phyloP scores from a whole-genome alignment of 768 basidiomycete species.

The Tulasnella sp. region DNA sequence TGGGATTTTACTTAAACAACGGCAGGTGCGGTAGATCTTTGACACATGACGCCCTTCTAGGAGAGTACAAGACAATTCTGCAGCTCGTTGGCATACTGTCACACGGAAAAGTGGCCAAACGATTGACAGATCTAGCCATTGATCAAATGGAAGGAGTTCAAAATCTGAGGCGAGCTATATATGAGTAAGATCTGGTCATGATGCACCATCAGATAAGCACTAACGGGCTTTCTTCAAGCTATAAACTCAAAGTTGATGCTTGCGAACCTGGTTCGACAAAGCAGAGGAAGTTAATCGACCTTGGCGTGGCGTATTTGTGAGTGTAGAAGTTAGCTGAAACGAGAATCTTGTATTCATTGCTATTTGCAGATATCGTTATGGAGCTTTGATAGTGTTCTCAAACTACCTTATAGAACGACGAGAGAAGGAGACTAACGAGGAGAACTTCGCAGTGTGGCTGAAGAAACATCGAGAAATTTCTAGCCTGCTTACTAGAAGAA shows the following conservation, averaged over 20 bases:
- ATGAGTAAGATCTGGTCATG: conserved; percentile 49
- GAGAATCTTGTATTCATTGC: too few relatives aligned
- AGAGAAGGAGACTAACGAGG: conserved; percentile 19
- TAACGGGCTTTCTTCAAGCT: conserved; percentile 35
- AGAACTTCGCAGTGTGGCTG: conserved; percentile 71
- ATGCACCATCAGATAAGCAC: not conserved
- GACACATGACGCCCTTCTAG: conserved; percentile 36
- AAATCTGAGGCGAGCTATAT: conserved; percentile 89
- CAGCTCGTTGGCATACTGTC: conserved; percentile 87
- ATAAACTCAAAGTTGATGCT: conserved; percentile 81
- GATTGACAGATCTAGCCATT: conserved; percentile 73
- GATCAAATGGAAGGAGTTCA: conserved; percentile 90
- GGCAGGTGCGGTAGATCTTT: not conserved
- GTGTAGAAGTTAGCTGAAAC: conserved; percentile 25
- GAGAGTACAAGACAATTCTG: conserved; percentile 93
- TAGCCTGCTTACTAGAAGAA: conserved; percentile 3
- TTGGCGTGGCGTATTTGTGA: conserved; percentile 82
- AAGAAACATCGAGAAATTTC: conserved; percentile 67
- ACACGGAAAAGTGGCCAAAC: conserved; percentile 86
- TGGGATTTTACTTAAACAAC: conserved; percentile 22
- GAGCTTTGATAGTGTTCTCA: conserved; percentile 83
- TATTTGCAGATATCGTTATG: conserved; percentile 39
- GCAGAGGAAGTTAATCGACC: conserved; percentile 53
- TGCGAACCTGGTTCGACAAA: conserved; percentile 68
- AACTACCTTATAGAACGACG: conserved; percentile 74